phyloP scores from a whole-genome alignment of 331 rosid genomes.

The Acacia concinna region DNA sequence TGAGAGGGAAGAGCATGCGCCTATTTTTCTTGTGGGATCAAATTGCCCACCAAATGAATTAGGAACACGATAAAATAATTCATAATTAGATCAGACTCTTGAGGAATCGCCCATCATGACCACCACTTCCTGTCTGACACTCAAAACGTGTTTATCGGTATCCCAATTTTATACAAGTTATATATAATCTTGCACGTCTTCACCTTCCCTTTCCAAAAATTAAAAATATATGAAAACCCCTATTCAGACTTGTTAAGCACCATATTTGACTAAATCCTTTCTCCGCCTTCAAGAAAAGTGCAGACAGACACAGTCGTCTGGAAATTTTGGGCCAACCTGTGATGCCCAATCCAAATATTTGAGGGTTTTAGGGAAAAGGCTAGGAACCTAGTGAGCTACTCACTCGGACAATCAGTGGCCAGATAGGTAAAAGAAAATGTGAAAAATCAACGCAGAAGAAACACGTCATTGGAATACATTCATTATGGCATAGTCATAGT shows the following conservation, averaged over 20 bases:
- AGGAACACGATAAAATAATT: neutral
- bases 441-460: constrained; percentile 12
- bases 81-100: neutral
- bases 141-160: neutral
- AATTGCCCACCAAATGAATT: constrained; percentile 2
- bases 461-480: constrained; percentile 12
- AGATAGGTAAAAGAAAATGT: neutral
- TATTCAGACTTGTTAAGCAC: neutral
- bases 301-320: neutral
- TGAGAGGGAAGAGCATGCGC: neutral
- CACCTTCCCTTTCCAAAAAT: too few relatives aligned
- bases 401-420: neutral
- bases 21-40: neutral
- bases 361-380: neutral
- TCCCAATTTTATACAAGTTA: neutral
- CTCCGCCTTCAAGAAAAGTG: neutral
- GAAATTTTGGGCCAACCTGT: too few relatives aligned
- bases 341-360: too few relatives aligned
- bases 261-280: neutral
- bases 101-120: neutral
- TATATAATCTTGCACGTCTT: neutral
- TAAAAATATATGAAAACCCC: neutral
- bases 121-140: constrained; percentile 9
- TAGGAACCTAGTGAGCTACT: neutral
- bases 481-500: neutral